Base-by-base conservation (phyloP, 2,329 filamentous ascomycete genomes). In the Pestalotiopsis sp. region DNA sequence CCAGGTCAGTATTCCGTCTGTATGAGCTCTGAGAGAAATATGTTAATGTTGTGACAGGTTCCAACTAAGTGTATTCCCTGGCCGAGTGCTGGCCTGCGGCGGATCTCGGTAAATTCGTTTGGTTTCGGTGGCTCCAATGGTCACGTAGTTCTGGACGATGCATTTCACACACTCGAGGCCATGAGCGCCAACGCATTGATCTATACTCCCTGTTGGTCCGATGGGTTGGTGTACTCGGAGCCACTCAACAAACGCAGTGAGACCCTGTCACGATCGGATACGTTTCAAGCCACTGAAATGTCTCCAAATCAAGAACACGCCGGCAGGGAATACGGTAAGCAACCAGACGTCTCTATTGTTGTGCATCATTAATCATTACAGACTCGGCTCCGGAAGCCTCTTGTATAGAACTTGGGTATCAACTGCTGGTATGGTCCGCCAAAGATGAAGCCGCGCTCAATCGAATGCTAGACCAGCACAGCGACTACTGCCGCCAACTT, bases 361-460 rank as follows among this genome's bases (percentile, higher is more conserved):
- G 20, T 23, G 20, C 20, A 23, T 23, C 20, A 23, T 23, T 23
- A 23, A 14, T 4, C n/a, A 13, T 13, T 3, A 49, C 14, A 14
- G 4, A 13, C 41, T 14, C 14, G 41, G 13, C 4, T 12, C 5
- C 13, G 41, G 13, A 17, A 12, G n/a, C 1, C 13, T 17, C 41
- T 23, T 23, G 41, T 4, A 14, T 5, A 4, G 13, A 14, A 14
- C 41, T 49, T 49, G 7, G 6, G 5, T 17, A 49, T 20, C 56
- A n/a, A 58, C 68, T 79, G 14, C 70, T 79, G 2, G 72, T 78
- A 14, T 77, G 75, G 75, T 73, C 73, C 20, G 76, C 76, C 3
- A 68, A 72, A 2, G 76, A 78, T 36, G 73, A 77, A 70, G 75
- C 73, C n/a, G 76, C 74, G 4, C 68, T 76, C 23, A 69, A 74